phyloP scores from a whole-genome alignment of 495 filamentous ascomycete genomes.

The Diplogelasinospora grovesii region DNA sequence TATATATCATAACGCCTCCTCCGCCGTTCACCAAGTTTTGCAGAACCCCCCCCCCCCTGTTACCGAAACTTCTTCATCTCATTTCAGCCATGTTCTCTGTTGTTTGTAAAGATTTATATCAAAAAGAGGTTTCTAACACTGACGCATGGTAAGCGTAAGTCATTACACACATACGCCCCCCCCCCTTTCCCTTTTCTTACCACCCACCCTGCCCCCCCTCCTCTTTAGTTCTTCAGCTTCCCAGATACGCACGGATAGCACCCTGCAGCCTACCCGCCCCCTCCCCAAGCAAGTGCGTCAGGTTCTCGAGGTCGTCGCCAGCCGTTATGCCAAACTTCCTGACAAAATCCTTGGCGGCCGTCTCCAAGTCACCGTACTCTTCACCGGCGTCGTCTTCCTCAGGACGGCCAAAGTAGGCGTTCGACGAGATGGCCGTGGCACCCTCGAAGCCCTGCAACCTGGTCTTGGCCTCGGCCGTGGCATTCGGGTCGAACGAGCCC shows the following conservation, averaged over 20 bases:
- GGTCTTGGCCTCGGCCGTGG: constrained; percentile 77
- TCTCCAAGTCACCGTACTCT: constrained; percentile 83
- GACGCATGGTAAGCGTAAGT: too few species aligned
- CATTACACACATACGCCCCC: too few species aligned
- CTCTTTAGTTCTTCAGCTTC: constrained; percentile 35
- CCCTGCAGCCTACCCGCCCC: constrained; percentile 79
- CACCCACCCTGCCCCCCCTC: not conserved
- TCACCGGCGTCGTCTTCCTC: constrained; percentile 60
- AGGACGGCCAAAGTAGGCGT: constrained; percentile 91
- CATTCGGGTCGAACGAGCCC: constrained; percentile 70
- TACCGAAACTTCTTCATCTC: too few species aligned
- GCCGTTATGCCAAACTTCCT: constrained; percentile 91
- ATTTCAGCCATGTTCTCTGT: too few species aligned
- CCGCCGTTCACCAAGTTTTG: too few species aligned
- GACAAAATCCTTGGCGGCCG: constrained; percentile 89
- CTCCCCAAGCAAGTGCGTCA: constrained; percentile 74
- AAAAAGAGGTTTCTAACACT: too few species aligned
- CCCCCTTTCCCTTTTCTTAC: too few species aligned
- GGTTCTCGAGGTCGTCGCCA: constrained; percentile 87
- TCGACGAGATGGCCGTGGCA: constrained; percentile 85
- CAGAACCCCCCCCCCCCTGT: too few species aligned
- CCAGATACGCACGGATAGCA: constrained; percentile 78
- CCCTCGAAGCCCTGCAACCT: constrained; percentile 89
- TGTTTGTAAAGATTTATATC: too few species aligned
- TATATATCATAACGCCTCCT: too few species aligned